Percentiles rank a stretch among this genome's conserved stretches.
phyloP scores from a whole-genome alignment of 2,329 filamentous ascomycete species.

The Samsoniella hepiali region DNA sequence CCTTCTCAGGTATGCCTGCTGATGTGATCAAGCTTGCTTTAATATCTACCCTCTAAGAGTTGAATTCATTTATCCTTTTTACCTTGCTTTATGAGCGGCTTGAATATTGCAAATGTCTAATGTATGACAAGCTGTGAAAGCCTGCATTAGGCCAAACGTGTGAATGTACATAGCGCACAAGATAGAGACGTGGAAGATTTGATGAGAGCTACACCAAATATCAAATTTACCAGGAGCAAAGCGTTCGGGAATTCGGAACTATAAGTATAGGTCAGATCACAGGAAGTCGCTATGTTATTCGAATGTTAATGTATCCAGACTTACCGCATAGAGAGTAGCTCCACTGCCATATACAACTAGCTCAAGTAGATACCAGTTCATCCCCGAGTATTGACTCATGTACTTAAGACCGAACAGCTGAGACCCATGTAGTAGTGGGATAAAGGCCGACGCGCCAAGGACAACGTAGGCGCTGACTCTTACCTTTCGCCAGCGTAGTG shows the following conservation, averaged over 20 bases:
- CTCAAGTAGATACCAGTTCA: slow-evolving; percentile 20
- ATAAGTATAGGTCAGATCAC: slow-evolving; percentile 8
- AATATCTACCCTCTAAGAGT: too few relatives aligned
- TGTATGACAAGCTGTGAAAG: slow-evolving; percentile 22
- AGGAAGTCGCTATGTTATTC: neutral
- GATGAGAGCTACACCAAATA: slow-evolving; percentile 82
- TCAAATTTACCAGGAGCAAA: slow-evolving; percentile 72
- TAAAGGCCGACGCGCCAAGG: slow-evolving; percentile 20
- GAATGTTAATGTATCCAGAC: slow-evolving; percentile 27
- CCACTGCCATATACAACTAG: slow-evolving; percentile 40
- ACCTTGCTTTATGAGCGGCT: neutral
- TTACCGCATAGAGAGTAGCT: slow-evolving; percentile 73
- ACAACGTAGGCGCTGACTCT: slow-evolving; percentile 18
- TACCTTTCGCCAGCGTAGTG: slow-evolving; percentile 21
- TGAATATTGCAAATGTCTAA: slow-evolving; percentile 21
- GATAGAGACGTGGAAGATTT: slow-evolving; percentile 73
- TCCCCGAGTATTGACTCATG: slow-evolving; percentile 21
- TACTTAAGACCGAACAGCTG: slow-evolving; percentile 21
- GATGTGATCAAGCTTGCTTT: too few relatives aligned
- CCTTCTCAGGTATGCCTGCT: too few relatives aligned
- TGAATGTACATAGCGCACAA: slow-evolving; percentile 23
- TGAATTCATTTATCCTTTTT: too few relatives aligned
- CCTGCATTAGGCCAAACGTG: slow-evolving; percentile 21
- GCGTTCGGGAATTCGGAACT: slow-evolving; percentile 74
- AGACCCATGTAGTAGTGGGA: slow-evolving; percentile 21